phyloP scores from a whole-genome alignment of 2,329 filamentous ascomycete species.

The Fusarium virguliforme region DNA sequence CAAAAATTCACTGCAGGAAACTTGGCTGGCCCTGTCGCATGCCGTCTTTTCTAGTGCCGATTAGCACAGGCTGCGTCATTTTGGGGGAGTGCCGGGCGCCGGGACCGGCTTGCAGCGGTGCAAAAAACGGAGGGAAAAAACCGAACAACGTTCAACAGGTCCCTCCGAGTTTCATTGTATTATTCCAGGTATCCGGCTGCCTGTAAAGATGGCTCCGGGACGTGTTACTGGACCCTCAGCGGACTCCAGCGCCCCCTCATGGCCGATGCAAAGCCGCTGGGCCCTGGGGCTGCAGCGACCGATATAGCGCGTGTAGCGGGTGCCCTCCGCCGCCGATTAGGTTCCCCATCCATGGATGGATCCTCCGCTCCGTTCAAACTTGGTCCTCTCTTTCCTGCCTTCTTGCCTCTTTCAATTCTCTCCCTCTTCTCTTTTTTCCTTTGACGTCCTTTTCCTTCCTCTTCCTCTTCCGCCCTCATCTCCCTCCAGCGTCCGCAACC shows the following conservation, averaged over 20 bases:
- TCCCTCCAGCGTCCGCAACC: slow-evolving; percentile 19
- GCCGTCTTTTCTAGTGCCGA: slow-evolving; percentile 42
- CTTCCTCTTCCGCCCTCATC: slow-evolving; percentile 23
- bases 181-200: background rate
- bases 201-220: slow-evolving; percentile 4
- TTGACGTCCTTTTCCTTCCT: slow-evolving; percentile 11
- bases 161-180: too few relatives aligned
- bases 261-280: slow-evolving; percentile 34
- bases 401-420: slow-evolving; percentile 25
- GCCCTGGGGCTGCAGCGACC: slow-evolving; percentile 29
- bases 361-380: slow-evolving; percentile 46
- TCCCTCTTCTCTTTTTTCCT: slow-evolving; percentile 17
- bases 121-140: slow-evolving; percentile 18
- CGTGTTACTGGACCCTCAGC: slow-evolving; percentile 20
- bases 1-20: slow-evolving; percentile 4
- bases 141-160: too few relatives aligned
- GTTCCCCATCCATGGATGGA: slow-evolving; percentile 25
- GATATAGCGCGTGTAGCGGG: slow-evolving; percentile 15
- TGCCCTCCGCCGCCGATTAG: slow-evolving; percentile 33
- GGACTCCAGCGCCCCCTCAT: slow-evolving; percentile 18
- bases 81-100: slow-evolving; percentile 28
- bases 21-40: slow-evolving; percentile 22
- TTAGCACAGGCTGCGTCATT: slow-evolving; percentile 49
- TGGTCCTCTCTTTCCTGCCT: slow-evolving; percentile 39
- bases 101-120: slow-evolving; percentile 45